Percentiles rank a stretch among this genome's conserved stretches.
Conservation (phyloP, 1,284 basidiomycete genomes). For the Pholiota adiposa region DNA sequence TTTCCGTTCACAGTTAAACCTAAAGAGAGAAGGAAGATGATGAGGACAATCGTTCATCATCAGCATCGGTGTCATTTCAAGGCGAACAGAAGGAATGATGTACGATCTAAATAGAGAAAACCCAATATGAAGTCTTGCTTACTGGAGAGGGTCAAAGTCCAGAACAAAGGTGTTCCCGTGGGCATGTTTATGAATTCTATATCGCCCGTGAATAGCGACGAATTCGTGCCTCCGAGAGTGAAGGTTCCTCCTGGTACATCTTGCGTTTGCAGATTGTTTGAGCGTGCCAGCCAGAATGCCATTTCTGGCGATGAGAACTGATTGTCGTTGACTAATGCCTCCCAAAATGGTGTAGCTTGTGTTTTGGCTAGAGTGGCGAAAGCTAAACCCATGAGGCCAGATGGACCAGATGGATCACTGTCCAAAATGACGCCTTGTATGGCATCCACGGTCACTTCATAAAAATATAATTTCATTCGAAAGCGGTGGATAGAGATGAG, state of each 20-base stretch:
- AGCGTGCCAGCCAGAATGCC: conserved; percentile 59
- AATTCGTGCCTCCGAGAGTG: conserved; percentile 78
- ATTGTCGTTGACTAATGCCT: conserved; percentile 53
- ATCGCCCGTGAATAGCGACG: conserved; percentile 61
- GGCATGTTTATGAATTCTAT: conserved; percentile 64
- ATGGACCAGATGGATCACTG: conserved; percentile 39
- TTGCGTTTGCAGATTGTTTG: conserved; percentile 34
- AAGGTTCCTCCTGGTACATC: conserved; percentile 67
- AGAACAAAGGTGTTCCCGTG: conserved; percentile 45
- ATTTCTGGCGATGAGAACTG: conserved; percentile 59
- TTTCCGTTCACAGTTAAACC: conserved; percentile 63
- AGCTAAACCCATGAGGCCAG: conserved; percentile 76
- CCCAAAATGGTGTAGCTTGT: conserved; percentile 69
- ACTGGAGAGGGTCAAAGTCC: conserved; percentile 59
- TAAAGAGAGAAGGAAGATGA: conserved; percentile 27
- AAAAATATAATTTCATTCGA: neutral
- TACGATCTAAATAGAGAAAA: neutral
- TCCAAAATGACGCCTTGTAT: conserved; percentile 10
- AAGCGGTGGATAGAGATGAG: neutral
- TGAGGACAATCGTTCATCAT: neutral
- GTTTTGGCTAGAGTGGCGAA: conserved; percentile 65
- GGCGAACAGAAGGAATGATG: too few species aligned
- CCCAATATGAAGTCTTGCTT: conserved; percentile 21
- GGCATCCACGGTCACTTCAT: conserved; percentile 6
- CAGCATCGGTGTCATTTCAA: too few species aligned